Evolutionary conservation across 2,329 filamentous ascomycete genomes (phyloP), one percentile per base, ranked within the genome.

Genomic region (Scedosporium minutisporum): DNA sequence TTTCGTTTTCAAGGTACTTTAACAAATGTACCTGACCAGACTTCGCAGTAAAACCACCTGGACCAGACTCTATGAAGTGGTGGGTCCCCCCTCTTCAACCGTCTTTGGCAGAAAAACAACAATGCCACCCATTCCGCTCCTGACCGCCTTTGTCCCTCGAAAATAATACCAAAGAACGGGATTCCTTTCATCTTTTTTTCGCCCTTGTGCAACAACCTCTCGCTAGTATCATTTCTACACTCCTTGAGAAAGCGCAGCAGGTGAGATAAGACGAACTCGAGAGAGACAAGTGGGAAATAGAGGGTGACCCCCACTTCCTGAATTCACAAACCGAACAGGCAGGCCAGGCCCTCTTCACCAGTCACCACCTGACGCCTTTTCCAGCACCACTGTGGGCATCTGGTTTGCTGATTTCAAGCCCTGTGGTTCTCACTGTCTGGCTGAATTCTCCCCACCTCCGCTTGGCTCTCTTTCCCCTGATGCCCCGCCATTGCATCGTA

Each of bases 91-190:
- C 58, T 16, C 18, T 38, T 25, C 38, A 21, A n/a, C 33, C 42
- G 10, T 55, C 33, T 25, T 25, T 61, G 59, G 59, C 59, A 61
- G 59, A 61, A 61, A 61, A 61, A 21, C 44, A 25, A 61, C 42
- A 61, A 44, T 51, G 21, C 44, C 44, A 61, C 59, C 16, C 21
- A 33, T 16, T 38, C 44, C 44, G 6, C 27, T 21, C 59, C 29
- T 61, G 59, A 61, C 59, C 59, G 59, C 59, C 59, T 61, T 61
- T 23, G 59, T 61, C 44, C 44, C 42, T 41, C 59, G 58, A 60
- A 61, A 55, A 51, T 51, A 61, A 53, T 53, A 46, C 44, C 51
- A 55, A 55, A 55, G 12, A 55, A 55, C 18, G 12, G 7, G 23
- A 23, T 55, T 14, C 51, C 21, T 27, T 55, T 55, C n/a, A 38